phyloP scores from a whole-genome alignment of 306 rosid species.

The Acacia crassicarpa region DNA sequence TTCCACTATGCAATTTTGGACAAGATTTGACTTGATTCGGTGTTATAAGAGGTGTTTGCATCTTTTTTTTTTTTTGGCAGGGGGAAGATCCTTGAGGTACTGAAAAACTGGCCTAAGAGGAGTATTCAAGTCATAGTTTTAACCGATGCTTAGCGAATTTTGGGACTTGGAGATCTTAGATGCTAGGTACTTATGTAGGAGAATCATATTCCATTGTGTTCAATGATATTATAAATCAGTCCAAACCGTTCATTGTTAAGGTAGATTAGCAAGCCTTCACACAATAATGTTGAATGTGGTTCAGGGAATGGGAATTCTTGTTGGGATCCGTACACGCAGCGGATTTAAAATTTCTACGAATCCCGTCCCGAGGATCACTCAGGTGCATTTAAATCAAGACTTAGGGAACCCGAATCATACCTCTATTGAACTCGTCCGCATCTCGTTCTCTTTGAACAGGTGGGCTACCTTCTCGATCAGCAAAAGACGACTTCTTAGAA shows the following conservation, averaged over 20 bases:
- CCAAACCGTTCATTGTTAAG: background rate
- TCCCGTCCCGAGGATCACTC: too few species aligned
- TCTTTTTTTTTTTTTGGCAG: conserved; percentile 44
- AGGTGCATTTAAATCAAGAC: too few species aligned
- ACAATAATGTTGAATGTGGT: conserved; percentile 36
- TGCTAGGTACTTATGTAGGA: conserved; percentile 69
- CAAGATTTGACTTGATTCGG: conserved; percentile 4
- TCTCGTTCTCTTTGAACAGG: too few species aligned
- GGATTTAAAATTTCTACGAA: too few species aligned
- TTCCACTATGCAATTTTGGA: conserved; percentile 10
- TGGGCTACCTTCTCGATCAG: too few species aligned
- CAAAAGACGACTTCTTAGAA: too few species aligned
- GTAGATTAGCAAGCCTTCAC: conserved; percentile 25
- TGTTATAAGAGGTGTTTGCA: conserved; percentile 7
- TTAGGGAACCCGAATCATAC: too few species aligned
- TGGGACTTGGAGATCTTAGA: conserved; percentile 99
- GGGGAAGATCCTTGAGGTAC: conserved; percentile 89
- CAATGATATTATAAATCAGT: background rate
- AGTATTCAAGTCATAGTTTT: conserved; percentile 74
- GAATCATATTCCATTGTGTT: conserved; percentile 13
- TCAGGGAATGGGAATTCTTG: conserved; percentile 99
- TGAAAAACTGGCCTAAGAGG: conserved; percentile 95
- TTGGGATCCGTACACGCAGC: too few species aligned
- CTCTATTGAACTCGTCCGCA: too few species aligned
- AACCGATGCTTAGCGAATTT: conserved; percentile 90